Percentiles rank a stretch among this genome's conserved stretches.
These are phyloP conservation scores for Syncephalis plumigaleata DNA, from an alignment of 371 early-diverging fungal species.

Conservation along the genomic window DNA sequence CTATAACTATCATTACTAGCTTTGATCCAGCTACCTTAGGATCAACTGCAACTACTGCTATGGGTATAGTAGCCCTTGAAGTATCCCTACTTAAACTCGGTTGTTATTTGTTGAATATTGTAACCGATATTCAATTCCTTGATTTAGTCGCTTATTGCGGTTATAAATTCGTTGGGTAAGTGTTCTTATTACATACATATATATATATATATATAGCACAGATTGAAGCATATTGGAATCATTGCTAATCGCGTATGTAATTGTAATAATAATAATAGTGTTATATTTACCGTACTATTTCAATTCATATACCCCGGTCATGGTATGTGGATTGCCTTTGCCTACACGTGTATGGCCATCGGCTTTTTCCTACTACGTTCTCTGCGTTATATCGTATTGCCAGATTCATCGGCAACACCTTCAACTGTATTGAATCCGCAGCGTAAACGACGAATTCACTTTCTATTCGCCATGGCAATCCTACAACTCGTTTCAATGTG, in stretches of 20 bases:
- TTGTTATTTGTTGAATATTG: slow-evolving; percentile 77
- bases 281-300: slow-evolving; percentile 34
- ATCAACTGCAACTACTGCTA: slow-evolving; percentile 67
- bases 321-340: slow-evolving; percentile 38
- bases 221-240: no score
- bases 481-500: slow-evolving; percentile 69
- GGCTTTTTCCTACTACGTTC: slow-evolving; percentile 81
- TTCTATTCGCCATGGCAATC: slow-evolving; percentile 68
- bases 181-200: no score
- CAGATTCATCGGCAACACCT: slow-evolving; percentile 54
- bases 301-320: slow-evolving; percentile 27
- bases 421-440: slow-evolving; percentile 51
- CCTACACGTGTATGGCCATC: slow-evolving; percentile 60
- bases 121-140: slow-evolving; percentile 66
- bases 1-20: slow-evolving; percentile 11
- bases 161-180: slow-evolving; percentile 87
- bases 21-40: slow-evolving; percentile 89
- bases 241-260: no score
- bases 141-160: slow-evolving; percentile 86
- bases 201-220: no score
- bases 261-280: slow-evolving; percentile 19
- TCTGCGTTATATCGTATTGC: slow-evolving; percentile 74
- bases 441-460: slow-evolving; percentile 70
- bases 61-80: slow-evolving; percentile 68
- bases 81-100: slow-evolving; percentile 66